Conservation (phyloP, 768 basidiomycete species). For the Lactifluus pinguis region DNA sequence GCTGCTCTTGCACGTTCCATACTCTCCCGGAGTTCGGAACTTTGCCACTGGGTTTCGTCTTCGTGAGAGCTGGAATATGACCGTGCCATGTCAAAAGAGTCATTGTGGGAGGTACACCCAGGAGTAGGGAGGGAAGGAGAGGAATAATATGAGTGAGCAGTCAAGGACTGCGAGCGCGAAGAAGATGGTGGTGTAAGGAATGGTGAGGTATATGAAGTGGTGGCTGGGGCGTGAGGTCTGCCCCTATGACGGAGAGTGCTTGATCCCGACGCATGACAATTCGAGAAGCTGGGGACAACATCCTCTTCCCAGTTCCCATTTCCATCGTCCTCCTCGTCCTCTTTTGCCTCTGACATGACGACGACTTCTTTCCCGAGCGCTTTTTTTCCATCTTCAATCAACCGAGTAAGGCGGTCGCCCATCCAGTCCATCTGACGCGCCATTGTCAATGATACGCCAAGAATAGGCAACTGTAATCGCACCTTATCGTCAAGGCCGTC, state of each 20-base stretch:
- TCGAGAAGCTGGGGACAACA: constrained; percentile 23
- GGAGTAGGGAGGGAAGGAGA: constrained; percentile 25
- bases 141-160: constrained; percentile 22
- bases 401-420: constrained; percentile 52
- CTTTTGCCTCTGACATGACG: constrained; percentile 61
- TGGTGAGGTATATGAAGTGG: constrained; percentile 25
- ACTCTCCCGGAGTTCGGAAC: constrained; percentile 55
- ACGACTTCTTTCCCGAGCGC: constrained; percentile 74
- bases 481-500: constrained; percentile 18
- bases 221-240: constrained; percentile 16
- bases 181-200: constrained; percentile 23
- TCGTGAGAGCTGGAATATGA: constrained; percentile 30
- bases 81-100: constrained; percentile 14
- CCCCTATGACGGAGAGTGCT: constrained; percentile 20
- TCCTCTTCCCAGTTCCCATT: constrained; percentile 70
- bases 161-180: constrained; percentile 7
- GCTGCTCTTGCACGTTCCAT: constrained; percentile 59
- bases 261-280: constrained; percentile 20
- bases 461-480: neutral
- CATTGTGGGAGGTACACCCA: constrained; percentile 19
- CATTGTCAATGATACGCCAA: neutral
- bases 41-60: constrained; percentile 45
- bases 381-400: constrained; percentile 73
- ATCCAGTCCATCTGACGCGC: constrained; percentile 71
- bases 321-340: constrained; percentile 74